Percentiles rank a stretch among this genome's conserved stretches.
phyloP scores from a whole-genome alignment of 257 asterid genomes.

The Cruciata laevipes region DNA sequence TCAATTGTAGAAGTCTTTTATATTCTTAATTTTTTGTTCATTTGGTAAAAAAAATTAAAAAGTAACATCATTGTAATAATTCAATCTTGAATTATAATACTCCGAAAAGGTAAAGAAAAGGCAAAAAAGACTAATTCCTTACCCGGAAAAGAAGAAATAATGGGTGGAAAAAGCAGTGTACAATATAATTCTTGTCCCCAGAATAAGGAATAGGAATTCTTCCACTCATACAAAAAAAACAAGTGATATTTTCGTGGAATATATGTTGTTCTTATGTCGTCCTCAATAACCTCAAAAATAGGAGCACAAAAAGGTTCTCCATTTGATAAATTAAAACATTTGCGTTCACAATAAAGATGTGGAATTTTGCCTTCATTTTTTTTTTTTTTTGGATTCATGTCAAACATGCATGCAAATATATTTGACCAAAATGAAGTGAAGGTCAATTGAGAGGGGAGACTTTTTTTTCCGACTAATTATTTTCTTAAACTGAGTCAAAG shows the following conservation, averaged over 20 bases:
- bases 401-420: background rate
- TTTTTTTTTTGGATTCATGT: background rate
- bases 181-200: background rate
- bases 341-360: background rate
- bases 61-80: background rate
- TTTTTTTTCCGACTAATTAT: background rate
- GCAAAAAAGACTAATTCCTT: background rate
- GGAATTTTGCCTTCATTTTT: background rate
- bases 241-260: background rate
- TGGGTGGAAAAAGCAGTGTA: background rate
- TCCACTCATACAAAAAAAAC: background rate
- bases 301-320: background rate
- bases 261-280: background rate
- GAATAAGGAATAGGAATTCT: slow-evolving; percentile 17
- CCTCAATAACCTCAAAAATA: background rate
- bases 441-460: background rate
- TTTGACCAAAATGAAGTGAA: too few species aligned
- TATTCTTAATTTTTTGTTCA: too few species aligned
- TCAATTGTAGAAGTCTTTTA: too few species aligned
- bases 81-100: background rate
- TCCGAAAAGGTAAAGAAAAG: background rate
- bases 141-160: slow-evolving; percentile 3
- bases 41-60: too few species aligned
- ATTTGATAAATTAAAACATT: too few species aligned
- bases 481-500: background rate